Evolutionary conservation across 2,329 filamentous ascomycete genomes (phyloP).

Genomic region (Beauveria scarabaeidicola): DNA sequence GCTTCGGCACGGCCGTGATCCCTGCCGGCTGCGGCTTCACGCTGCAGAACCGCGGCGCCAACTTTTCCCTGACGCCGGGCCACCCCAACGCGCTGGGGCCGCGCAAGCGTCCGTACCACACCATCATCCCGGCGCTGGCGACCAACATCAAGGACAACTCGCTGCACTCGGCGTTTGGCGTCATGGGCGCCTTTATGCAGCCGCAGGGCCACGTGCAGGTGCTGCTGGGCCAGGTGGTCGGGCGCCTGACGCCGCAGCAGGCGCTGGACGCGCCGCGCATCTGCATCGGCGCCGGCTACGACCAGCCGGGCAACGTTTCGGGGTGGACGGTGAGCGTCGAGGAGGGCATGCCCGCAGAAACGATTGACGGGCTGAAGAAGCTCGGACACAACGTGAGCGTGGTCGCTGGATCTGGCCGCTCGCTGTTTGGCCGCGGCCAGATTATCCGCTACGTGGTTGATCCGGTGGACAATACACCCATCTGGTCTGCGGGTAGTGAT

Average conservation of each 20-base stretch:
- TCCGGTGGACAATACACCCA: slow-evolving; percentile 51
- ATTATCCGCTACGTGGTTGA: slow-evolving; percentile 73
- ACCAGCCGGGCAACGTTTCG: slow-evolving; percentile 47
- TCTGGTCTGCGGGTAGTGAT: slow-evolving; percentile 90
- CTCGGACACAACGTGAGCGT: slow-evolving; percentile 69
- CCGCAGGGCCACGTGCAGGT: slow-evolving; percentile 95
- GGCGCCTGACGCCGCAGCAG: slow-evolving; percentile 72
- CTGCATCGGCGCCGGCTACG: slow-evolving; percentile 71
- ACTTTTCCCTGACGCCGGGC: slow-evolving; percentile 62
- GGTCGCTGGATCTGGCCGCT: slow-evolving; percentile 55
- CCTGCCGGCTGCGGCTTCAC: slow-evolving; percentile 84
- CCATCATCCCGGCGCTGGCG: slow-evolving; percentile 88
- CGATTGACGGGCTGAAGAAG: slow-evolving; percentile 55
- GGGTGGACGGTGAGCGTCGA: slow-evolving; percentile 68
- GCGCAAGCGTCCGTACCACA: slow-evolving; percentile 88
- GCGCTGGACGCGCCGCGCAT: slow-evolving; percentile 87
- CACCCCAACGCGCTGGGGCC: slow-evolving; percentile 79
- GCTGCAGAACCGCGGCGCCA: slow-evolving; percentile 84
- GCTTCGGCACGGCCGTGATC: slow-evolving; percentile 81
- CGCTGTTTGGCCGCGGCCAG: slow-evolving; percentile 78
- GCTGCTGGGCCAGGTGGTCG: slow-evolving; percentile 78
- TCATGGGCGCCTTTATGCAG: slow-evolving; percentile 99
- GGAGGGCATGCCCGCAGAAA: slow-evolving; percentile 65
- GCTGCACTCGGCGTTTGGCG: slow-evolving; percentile 80
- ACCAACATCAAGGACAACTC: slow-evolving; percentile 67